Base-by-base conservation (phyloP, 2,329 filamentous ascomycete species). In the Hymenoscyphus repandus region DNA sequence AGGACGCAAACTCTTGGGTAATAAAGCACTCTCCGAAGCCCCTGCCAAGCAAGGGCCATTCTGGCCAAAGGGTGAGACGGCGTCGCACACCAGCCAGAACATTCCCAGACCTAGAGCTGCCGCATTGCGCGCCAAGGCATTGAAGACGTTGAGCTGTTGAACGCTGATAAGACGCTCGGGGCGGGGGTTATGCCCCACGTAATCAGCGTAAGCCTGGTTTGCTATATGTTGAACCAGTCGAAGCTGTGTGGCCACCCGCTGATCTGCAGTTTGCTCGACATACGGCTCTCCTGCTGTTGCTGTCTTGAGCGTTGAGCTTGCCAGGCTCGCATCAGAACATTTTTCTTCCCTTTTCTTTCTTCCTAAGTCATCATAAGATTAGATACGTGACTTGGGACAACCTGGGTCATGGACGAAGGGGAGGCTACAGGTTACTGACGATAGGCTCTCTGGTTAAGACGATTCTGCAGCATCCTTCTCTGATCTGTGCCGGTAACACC, bases 401-500 rank as follows among this genome's bases (percentile, higher is more conserved):
- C 32, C 13, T 9, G 32, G 32, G 32, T 34, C 9, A 34, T 34
- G 32, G 32, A 34, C n/a, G n/a, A n/a, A n/a, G n/a, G n/a, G n/a
- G n/a, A 34, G 32, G 9, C 13, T 9, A 9, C 32, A 34, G 13
- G 13, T 34, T 34, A 34, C 55, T 52, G 59, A 69, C 58, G 50
- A 30, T 55, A 57, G 7, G 53, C 50, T 39, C 62, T 52, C 37
- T 60, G 57, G 43, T 60, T 46, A 30, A 60, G 32, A 1, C 49
- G 45, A 46, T 61, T 61, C 43, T 62, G 55, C 20, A 49, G 36
- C 47, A 52, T 51, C 42, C 55, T 55, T 18, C 56, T 51, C 51
- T 63, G 54, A 0, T 55, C 52, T 5, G 57, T 53, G 43, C 56
- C 59, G 5, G 61, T 64, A 7, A 64, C 44, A 9, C 65, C 64